Percentiles rank a stretch among this genome's conserved stretches.
phyloP scores from a whole-genome alignment of 768 basidiomycete species.

The Boletus pseudo-olivaceus region DNA sequence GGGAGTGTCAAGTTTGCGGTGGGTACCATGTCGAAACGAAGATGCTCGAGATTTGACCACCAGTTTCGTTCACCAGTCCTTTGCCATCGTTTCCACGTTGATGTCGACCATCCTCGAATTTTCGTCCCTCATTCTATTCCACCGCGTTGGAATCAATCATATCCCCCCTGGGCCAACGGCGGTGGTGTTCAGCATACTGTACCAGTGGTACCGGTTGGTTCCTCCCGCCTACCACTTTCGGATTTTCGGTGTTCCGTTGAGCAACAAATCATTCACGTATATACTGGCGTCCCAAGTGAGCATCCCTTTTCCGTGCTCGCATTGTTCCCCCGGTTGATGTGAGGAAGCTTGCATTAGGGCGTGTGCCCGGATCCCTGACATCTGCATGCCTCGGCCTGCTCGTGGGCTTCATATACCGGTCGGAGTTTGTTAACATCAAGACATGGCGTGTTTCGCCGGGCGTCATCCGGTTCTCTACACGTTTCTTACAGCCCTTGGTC shows the following conservation, averaged over 20 bases:
- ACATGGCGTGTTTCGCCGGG: constrained; percentile 69
- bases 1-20: constrained; percentile 88
- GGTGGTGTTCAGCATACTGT: constrained; percentile 74
- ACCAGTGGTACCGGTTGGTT: constrained; percentile 77
- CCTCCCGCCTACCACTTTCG: constrained; percentile 74
- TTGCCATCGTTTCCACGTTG: constrained; percentile 62
- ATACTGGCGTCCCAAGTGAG: constrained; percentile 69
- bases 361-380: constrained; percentile 61
- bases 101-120: constrained; percentile 70
- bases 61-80: constrained; percentile 53
- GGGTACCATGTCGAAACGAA: constrained; percentile 24
- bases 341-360: constrained; percentile 62
- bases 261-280: constrained; percentile 75
- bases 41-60: constrained; percentile 1
- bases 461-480: constrained; percentile 51
- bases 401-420: constrained; percentile 76
- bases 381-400: constrained; percentile 63
- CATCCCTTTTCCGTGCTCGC: neutral
- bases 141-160: constrained; percentile 65
- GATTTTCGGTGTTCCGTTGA: constrained; percentile 69
- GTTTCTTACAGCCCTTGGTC: constrained; percentile 62
- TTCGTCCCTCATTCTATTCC: constrained; percentile 56
- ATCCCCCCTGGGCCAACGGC: constrained; percentile 76
- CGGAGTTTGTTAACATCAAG: constrained; percentile 77
- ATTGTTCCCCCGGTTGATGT: constrained; percentile 3